Evolutionary conservation across 129 eudicot genomes (phyloP).

Genomic region (Escallonia rubra): DNA sequence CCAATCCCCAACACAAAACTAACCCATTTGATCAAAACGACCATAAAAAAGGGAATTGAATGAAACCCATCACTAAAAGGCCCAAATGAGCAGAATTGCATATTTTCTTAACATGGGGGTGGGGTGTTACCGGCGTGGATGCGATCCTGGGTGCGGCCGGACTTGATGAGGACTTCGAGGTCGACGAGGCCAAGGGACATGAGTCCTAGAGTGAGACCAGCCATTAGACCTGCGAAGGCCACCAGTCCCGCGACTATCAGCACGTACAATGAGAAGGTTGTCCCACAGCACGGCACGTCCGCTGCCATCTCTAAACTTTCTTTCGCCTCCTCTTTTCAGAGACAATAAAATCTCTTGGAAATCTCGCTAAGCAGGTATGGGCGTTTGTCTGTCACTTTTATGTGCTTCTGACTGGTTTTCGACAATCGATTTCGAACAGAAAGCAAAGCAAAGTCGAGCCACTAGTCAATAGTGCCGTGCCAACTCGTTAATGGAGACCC

Average conservation of each 20-base stretch:
- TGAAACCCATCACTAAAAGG: no score
- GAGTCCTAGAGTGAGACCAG: conserved; percentile 89
- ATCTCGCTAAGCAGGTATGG: no score
- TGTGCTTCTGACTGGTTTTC: no score
- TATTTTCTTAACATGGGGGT: not conserved
- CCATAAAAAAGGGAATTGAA: no score
- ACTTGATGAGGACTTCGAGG: conserved; percentile 94
- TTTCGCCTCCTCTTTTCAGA: not conserved
- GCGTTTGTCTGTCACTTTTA: no score
- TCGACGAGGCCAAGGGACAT: conserved; percentile 98
- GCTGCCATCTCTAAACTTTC: conserved; percentile 29
- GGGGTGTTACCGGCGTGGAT: conserved; percentile 58
- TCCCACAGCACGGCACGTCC: conserved; percentile 59
- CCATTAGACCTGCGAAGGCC: conserved; percentile 89
- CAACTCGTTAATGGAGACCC: no score
- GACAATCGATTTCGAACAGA: no score
- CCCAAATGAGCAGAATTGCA: no score
- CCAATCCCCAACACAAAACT: no score
- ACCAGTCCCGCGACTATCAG: conserved; percentile 59
- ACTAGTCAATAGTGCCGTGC: no score
- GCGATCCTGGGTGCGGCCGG: conserved; percentile 92
- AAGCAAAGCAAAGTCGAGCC: no score
- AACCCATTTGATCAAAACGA: no score
- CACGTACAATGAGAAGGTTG: conserved; percentile 43
- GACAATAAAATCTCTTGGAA: not conserved